Evolutionary conservation across 208 protist species (phyloP), one percentile per base, ranked within the genome.

Genomic region (Phytomonas serpens): DNA sequence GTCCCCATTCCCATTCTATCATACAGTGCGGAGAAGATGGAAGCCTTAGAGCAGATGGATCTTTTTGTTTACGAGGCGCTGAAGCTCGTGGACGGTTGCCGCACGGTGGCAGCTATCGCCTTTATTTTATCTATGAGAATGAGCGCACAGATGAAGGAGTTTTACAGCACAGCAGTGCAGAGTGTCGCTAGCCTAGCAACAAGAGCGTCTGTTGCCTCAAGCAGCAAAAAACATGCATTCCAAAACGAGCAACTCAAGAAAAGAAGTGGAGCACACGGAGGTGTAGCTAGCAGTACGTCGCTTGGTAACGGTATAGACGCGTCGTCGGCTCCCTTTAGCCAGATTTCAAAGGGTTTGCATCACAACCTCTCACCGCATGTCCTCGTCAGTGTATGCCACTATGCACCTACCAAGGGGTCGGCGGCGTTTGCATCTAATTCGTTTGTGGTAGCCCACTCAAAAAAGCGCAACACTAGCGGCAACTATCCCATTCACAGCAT

Each of bases 51-150:
- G 57, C 84, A 75, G 75, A 84, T 85, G 71, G 89, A 95, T 74
- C 64, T 95, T 63, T 77, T 79, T 19, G 77, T 95, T 27, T 77
- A 82, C 29, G 73, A 82, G 40, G 86, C 92, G 6, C 83, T 91
- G 61, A 74, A 74, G 19, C 77, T 83, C 6, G 78, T 93, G 36
- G 84, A 95, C 72, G 87, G 87, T 29, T 67, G 81, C 10, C 85
- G 80, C 37, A 95, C 84, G 9, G 87, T 95, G 40, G 80, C 79
- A 0, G 82, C 86, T 32, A 74, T 95, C 63, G 72, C 87, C 65
- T 90, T 91, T 72, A 64, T 68, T 33, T 64, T 94, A 0, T 74
- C 83, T 29, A 73, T 81, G 72, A 72, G 71, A 73, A 86, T 81
- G 38, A 80, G 71, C n/a, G 77, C 80, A 4, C 78, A 80, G 0